phyloP scores from a whole-genome alignment of 257 asterid species.

The Ehretia macrophylla region DNA sequence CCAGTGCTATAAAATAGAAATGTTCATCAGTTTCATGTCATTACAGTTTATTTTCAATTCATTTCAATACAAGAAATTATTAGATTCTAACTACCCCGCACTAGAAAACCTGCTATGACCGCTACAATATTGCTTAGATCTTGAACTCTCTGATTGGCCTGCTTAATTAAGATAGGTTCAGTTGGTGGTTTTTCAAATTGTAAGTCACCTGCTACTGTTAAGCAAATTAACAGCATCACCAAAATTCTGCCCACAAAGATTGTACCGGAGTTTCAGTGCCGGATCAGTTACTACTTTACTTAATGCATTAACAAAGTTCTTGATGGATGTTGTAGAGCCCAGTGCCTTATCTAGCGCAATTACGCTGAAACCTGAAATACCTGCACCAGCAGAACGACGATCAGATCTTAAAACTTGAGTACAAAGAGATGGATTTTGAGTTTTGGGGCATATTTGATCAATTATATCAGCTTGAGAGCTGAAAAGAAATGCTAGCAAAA shows the following conservation, averaged over 20 bases:
- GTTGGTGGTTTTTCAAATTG: background rate
- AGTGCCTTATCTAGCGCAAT: conserved; percentile 12
- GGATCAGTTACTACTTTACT: background rate
- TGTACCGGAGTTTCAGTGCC: background rate
- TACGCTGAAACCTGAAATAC: conserved; percentile 11
- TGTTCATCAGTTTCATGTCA: no score
- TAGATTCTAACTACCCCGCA: no score
- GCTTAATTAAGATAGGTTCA: conserved; percentile 20
- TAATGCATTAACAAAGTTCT: background rate
- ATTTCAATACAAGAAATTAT: background rate
- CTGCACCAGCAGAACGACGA: conserved; percentile 20
- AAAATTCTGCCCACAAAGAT: conserved; percentile 24
- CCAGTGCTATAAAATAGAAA: no score
- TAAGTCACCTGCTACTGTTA: conserved; percentile 23
- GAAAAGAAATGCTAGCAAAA: background rate
- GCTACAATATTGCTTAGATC: conserved; percentile 11
- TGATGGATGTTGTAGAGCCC: background rate
- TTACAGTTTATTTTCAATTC: background rate
- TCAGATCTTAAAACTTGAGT: conserved; percentile 8
- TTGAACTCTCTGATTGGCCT: conserved; percentile 11
- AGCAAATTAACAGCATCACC: conserved; percentile 7
- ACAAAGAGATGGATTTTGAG: conserved; percentile 13
- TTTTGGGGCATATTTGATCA: conserved; percentile 17
- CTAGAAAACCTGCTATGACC: background rate
- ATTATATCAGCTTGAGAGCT: conserved; percentile 23